phyloP scores from a whole-genome alignment of 2,329 filamentous ascomycete species.

The Aureobasidium mangrovei region DNA sequence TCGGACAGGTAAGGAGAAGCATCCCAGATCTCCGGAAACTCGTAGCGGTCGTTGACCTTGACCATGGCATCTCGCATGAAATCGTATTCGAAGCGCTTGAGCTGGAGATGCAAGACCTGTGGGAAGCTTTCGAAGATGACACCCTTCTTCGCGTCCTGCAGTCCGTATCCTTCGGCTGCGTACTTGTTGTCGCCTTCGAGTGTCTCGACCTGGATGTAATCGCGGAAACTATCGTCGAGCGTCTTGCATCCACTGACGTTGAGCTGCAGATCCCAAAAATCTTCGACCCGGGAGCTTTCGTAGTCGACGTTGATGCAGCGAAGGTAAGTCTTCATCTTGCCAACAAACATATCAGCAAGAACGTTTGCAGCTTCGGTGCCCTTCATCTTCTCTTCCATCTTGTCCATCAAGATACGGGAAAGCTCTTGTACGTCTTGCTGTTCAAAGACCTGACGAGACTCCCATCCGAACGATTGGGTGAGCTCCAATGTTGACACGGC shows the following conservation, averaged over 20 bases:
- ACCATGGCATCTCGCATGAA: slow-evolving; percentile 95
- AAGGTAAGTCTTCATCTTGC: slow-evolving; percentile 98
- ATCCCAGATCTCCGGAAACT: slow-evolving; percentile 77
- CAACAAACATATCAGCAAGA: slow-evolving; percentile 83
- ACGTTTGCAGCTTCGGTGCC: slow-evolving; percentile 85
- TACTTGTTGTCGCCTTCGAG: slow-evolving; percentile 99
- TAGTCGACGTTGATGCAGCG: slow-evolving; percentile 98
- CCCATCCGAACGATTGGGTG: slow-evolving; percentile 96
- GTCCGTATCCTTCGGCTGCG: slow-evolving; percentile 79
- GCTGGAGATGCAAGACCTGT: slow-evolving; percentile 84
- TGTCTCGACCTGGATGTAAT: slow-evolving; percentile 94
- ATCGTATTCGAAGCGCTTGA: slow-evolving; percentile 98
- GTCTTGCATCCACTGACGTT: slow-evolving; percentile 93
- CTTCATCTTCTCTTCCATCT: slow-evolving; percentile 97
- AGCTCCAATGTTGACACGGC: slow-evolving; percentile 88
- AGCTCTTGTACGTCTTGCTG: slow-evolving; percentile 98
- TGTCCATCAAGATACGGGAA: slow-evolving; percentile 93
- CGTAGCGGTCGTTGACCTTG: slow-evolving; percentile 93
- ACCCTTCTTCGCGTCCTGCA: slow-evolving; percentile 95
- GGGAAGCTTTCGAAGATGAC: slow-evolving; percentile 96
- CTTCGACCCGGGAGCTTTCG: slow-evolving; percentile 88
- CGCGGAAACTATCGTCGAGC: slow-evolving; percentile 85
- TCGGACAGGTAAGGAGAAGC: slow-evolving; percentile 80
- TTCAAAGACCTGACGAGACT: slow-evolving; percentile 94
- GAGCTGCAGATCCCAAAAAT: slow-evolving; percentile 98